phyloP scores from a whole-genome alignment of 805 yeast genomes.

The Hanseniaspora taiwanica region DNA sequence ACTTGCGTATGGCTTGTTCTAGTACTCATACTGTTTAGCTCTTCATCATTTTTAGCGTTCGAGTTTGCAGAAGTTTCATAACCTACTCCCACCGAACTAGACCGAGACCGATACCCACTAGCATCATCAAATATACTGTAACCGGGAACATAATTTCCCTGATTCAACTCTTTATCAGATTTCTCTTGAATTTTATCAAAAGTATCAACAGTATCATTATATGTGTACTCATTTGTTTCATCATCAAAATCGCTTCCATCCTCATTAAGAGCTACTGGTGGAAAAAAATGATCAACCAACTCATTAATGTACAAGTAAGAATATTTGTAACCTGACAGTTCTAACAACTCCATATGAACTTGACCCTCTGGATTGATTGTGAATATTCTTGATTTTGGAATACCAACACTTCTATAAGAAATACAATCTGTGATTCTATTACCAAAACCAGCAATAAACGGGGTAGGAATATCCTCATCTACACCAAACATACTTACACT shows the following conservation, averaged over 20 bases:
- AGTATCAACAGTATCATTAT: no score
- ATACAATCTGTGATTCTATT: conserved; percentile 93
- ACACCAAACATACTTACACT: background rate
- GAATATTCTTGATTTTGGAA: conserved; percentile 87
- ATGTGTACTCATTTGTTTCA: background rate
- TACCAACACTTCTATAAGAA: conserved; percentile 83
- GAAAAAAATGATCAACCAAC: conserved; percentile 93
- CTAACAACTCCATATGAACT: conserved; percentile 91
- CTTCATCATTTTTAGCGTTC: background rate
- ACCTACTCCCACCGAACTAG: background rate
- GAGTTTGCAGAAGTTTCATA: background rate
- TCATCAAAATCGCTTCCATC: background rate
- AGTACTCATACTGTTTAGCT: background rate
- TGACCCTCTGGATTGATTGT: conserved; percentile 95
- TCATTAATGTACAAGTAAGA: conserved; percentile 85
- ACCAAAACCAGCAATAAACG: conserved; percentile 96
- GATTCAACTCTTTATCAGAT: no score
- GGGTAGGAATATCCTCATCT: conserved; percentile 42
- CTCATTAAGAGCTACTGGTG: conserved; percentile 41
- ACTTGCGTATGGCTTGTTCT: background rate
- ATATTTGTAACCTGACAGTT: conserved; percentile 82
- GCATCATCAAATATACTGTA: background rate
- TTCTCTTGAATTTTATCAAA: no score
- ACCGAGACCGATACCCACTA: background rate
- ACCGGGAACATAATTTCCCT: background rate